Conservation (phyloP, 2,329 filamentous ascomycete species). For the Rachicladosporium sp. region DNA sequence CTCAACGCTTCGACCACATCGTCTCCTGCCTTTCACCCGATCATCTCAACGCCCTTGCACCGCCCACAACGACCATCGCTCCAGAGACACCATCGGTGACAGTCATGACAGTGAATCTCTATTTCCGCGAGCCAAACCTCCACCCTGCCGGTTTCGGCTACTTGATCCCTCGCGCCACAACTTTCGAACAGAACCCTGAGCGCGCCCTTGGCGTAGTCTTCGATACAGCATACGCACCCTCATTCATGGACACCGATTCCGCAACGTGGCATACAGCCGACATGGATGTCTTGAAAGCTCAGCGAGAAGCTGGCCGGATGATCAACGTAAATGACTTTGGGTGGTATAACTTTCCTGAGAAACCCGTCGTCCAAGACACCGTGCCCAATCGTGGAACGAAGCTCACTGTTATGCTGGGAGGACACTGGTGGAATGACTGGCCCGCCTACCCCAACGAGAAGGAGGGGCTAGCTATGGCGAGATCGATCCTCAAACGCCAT, state of each 20-base stretch:
- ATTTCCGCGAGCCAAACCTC: conserved; percentile 55
- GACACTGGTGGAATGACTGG: conserved; percentile 74
- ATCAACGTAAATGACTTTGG: conserved; percentile 23
- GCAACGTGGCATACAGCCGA: conserved; percentile 14
- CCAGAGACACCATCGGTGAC: conserved; percentile 45
- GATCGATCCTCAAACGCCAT: conserved; percentile 57
- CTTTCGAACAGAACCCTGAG: conserved; percentile 64
- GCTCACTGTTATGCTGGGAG: conserved; percentile 86
- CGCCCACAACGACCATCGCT: conserved; percentile 6
- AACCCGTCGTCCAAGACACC: conserved; percentile 20
- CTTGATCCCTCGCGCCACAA: conserved; percentile 66
- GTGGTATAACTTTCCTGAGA: conserved; percentile 21
- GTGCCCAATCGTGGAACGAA: conserved; percentile 55
- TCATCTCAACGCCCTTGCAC: conserved; percentile 18
- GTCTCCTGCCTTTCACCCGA: conserved; percentile 49
- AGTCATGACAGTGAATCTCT: conserved; percentile 88
- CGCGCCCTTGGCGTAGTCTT: conserved; percentile 84
- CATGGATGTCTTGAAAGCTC: conserved; percentile 12
- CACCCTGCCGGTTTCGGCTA: conserved; percentile 75
- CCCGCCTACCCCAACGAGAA: conserved; percentile 49
- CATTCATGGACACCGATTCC: conserved; percentile 12
- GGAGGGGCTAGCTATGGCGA: conserved; percentile 58
- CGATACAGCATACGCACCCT: conserved; percentile 50
- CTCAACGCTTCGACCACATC: conserved; percentile 38
- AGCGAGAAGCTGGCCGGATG: conserved; percentile 14